A percentile compares a stretch with the other conserved stretches of the same genome.
Evolutionary conservation across 2,329 filamentous ascomycete species (phyloP).

Genomic region (Phialophora chinensis): DNA sequence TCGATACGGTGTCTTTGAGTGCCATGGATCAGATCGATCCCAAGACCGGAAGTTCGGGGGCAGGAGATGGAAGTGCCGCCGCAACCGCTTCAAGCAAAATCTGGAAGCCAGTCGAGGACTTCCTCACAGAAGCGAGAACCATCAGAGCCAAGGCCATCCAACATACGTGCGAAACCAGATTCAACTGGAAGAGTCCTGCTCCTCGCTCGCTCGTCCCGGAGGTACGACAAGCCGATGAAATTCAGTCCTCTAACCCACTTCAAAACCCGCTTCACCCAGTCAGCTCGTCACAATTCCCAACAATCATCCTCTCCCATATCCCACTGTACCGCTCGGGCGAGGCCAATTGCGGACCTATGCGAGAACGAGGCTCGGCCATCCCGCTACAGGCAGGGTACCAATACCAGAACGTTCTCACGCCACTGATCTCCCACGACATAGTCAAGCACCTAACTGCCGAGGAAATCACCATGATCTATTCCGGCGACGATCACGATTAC

Average conservation of each 20-base stretch:
- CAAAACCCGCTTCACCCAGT: slow-evolving; percentile 11
- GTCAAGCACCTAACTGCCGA: slow-evolving; percentile 71
- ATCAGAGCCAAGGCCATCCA: slow-evolving; percentile 67
- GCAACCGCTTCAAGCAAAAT: slow-evolving; percentile 63
- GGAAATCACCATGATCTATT: slow-evolving; percentile 85
- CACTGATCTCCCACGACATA: slow-evolving; percentile 75
- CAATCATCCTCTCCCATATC: slow-evolving; percentile 87
- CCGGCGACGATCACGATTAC: slow-evolving; percentile 97
- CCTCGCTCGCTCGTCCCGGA: slow-evolving; percentile 17
- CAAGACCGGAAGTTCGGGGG: slow-evolving; percentile 53
- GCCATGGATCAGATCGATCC: slow-evolving; percentile 67
- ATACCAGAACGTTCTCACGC: slow-evolving; percentile 91
- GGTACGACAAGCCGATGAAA: slow-evolving; percentile 14
- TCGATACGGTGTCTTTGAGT: slow-evolving; percentile 87
- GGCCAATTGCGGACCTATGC: slow-evolving; percentile 83
- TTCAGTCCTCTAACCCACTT: background rate
- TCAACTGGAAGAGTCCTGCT: slow-evolving; percentile 24
- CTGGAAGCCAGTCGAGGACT: slow-evolving; percentile 77
- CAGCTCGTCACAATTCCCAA: slow-evolving; percentile 64
- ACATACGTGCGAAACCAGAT: slow-evolving; percentile 28
- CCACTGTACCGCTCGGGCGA: slow-evolving; percentile 82
- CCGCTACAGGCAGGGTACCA: slow-evolving; percentile 82
- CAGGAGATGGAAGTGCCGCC: slow-evolving; percentile 46
- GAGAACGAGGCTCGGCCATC: slow-evolving; percentile 84
- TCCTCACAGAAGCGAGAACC: slow-evolving; percentile 70